Conservation (phyloP, 2,329 filamentous ascomycete species). For the Fusarium nygamai region DNA sequence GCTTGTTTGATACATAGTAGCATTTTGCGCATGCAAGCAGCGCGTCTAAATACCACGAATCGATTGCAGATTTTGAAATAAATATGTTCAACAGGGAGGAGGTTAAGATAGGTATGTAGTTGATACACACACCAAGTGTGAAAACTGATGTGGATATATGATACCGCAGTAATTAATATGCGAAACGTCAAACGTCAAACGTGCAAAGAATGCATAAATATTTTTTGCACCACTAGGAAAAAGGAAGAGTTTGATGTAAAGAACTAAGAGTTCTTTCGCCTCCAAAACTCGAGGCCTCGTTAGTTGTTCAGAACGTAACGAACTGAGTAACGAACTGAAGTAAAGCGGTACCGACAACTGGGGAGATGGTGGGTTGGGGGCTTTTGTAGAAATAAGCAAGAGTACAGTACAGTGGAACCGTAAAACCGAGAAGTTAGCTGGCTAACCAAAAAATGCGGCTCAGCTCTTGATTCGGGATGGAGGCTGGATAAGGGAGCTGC, state of each 20-base stretch:
- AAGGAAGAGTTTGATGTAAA: not conserved
- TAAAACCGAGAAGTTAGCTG: constrained; percentile 15
- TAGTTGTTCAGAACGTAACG: constrained; percentile 16
- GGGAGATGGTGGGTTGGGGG: constrained; percentile 39
- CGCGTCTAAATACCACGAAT: constrained; percentile 11
- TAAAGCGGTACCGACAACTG: constrained; percentile 11
- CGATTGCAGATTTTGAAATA: not conserved
- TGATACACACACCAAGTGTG: not conserved
- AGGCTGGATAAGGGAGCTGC: constrained; percentile 30
- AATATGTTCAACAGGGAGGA: not conserved
- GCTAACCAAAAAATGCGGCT: constrained; percentile 39
- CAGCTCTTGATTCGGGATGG: constrained; percentile 29
- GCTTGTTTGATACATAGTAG: constrained; percentile 42
- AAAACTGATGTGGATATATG: not conserved
- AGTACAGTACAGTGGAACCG: constrained; percentile 12
- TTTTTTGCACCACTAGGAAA: not conserved
- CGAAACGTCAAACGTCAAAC: not conserved
- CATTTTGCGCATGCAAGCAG: constrained; percentile 39
- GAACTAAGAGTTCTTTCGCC: not conserved
- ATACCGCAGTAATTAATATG: not conserved
- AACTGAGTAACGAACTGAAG: constrained; percentile 25
- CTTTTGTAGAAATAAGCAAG: constrained; percentile 39
- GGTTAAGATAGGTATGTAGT: not conserved
- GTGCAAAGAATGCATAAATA: not conserved
- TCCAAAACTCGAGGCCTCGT: constrained; percentile 13